Base-by-base conservation (phyloP, 2,329 filamentous ascomycete species). In the Xylariaceae sp. region DNA sequence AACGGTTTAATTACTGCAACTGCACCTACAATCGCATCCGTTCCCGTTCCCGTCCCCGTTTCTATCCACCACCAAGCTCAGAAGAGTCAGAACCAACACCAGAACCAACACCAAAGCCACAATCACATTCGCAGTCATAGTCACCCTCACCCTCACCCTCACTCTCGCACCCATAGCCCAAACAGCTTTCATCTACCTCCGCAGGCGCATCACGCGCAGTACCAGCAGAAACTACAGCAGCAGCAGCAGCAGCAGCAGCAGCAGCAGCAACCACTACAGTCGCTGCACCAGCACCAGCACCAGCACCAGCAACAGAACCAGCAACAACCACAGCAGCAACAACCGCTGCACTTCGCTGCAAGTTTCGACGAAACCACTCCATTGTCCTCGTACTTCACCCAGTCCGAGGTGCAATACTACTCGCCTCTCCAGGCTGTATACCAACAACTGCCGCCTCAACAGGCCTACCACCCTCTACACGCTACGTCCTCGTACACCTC, bases 1-100 rank as follows among this genome's bases (percentile, higher is more conserved):
- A 64, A 62, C 50, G 67, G 64, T 62, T 70, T 67, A 65, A 68
- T 42, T 30, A 30, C 60, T 64, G 63, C 57, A 62, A 67, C 63
- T 61, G 69, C 67, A 64, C 68, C 59, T 62, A 63, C 59, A 60
- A 64, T 54, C 62, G 61, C 61, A 58, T 65, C 61, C 59, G 57
- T 58, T 65, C 66, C 57, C 62, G 60, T 58, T 61, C 64, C 59
- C 47, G 53, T 18, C 17, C 47, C 6, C 48, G 13, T 30, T 17
- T 30, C 3, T 17, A 50, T 50, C 48, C 11, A n/a, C 48, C 23
- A 50, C 48, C 17, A 50, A 17, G 1, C 23, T 8, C 7, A 11
- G 5, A 17, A 50, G 23, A 30, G 23, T 30, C 48, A 17, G 13
- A 15, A 50, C 5, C 48, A 30, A 34, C 18, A 50, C 7, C 48